Base-by-base conservation (phyloP, 2,329 filamentous ascomycete species). In the Leptographium galeiforme region DNA sequence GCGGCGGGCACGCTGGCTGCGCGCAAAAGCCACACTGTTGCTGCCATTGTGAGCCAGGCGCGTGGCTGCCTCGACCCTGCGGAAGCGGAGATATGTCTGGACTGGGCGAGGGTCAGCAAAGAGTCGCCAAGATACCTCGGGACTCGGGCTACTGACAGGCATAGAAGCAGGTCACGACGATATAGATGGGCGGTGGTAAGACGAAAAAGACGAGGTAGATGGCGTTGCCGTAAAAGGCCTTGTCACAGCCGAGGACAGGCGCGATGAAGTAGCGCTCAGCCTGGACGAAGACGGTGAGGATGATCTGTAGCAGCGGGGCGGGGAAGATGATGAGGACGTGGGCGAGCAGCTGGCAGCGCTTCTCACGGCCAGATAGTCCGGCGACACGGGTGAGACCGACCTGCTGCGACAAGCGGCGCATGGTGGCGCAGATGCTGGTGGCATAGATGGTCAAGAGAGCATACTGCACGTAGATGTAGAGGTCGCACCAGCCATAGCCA, bases 281-380 rank as follows among this genome's bases (percentile, higher is more conserved):
- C 5, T 73, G 66, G 14, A 75, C 64, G 18, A 76, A 72, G 61
- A 70, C 76, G 0, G 71, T 72, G 61, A 75, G 70, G 10, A 66
- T 61, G 8, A 75, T 53, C 64, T 80, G 74, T 39, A 79, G 34
- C 14, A 77, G 10, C 0, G 77, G 77, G 4, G 77, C 54, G 1
- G 75, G 70, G 52, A 81, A 78, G 56, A 82, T 76, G 66, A 80
- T 70, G 56, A 76, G 64, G 5, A 72, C 70, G 58, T 81, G 77
- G 7, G 71, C 54, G 10, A 75, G 54, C 51, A 69, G 71, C 25
- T 70, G 68, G 1, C 66, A 64, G 14, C 66, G 66, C 54, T 64
- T 69, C 64, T 79, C 76, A 5, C 56, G 58, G 18, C 62, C 57
- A 1, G 67, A 69, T 7, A 73, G 63, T 6, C 67, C 65, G 49